phyloP scores from a whole-genome alignment of 2,329 filamentous ascomycete genomes.

The Chrysoporthe deuterocubensis region DNA sequence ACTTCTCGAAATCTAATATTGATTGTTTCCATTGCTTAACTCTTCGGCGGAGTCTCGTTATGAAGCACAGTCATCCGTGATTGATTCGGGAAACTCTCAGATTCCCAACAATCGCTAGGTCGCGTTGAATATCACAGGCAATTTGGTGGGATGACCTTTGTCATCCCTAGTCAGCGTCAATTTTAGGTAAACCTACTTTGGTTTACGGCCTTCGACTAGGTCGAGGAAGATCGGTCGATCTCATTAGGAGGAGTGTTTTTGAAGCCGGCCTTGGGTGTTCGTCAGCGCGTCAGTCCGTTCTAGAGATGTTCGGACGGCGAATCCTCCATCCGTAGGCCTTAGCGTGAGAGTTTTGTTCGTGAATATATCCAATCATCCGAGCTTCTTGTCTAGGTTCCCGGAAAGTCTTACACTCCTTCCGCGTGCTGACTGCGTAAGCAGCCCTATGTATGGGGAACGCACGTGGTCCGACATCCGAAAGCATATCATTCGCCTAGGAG shows the following conservation, averaged over 20 bases:
- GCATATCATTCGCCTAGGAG: neutral
- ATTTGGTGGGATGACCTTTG: neutral
- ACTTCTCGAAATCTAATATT: neutral
- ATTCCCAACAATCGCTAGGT: neutral
- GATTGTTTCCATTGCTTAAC: neutral
- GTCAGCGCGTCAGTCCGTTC: neutral
- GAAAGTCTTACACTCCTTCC: neutral
- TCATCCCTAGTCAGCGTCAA: neutral
- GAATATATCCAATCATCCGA: neutral
- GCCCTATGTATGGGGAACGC: neutral
- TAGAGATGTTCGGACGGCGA: too few species aligned
- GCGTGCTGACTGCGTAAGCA: constrained; percentile 2
- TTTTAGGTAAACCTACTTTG: neutral
- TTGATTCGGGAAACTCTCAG: neutral
- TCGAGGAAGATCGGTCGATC: neutral
- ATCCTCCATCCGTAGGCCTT: neutral
- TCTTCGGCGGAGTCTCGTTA: neutral
- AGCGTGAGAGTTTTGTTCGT: neutral
- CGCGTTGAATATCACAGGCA: neutral
- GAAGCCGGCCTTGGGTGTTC: neutral
- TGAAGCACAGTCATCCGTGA: neutral
- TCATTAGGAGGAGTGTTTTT: neutral
- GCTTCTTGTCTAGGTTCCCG: neutral
- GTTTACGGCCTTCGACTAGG: neutral
- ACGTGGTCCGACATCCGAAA: neutral